Percentiles rank a stretch among this genome's conserved stretches.
phyloP scores from a whole-genome alignment of 768 basidiomycete genomes.

The Amanita pseudoporphyria region DNA sequence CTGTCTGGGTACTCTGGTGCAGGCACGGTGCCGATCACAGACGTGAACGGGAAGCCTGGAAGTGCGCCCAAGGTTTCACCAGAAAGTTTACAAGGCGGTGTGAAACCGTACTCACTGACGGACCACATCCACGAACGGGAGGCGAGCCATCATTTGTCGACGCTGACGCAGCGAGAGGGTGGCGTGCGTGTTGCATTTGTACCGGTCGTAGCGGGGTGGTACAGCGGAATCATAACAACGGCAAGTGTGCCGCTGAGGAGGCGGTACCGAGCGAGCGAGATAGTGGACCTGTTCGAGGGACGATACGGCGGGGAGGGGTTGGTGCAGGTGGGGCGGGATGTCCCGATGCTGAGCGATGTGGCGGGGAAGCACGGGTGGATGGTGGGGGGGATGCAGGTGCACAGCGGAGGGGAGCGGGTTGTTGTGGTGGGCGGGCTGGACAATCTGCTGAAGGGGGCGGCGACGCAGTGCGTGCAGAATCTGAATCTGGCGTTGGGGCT shows the following conservation, averaged over 20 bases:
- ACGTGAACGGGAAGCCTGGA: slow-evolving; percentile 57
- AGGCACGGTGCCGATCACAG: slow-evolving; percentile 70
- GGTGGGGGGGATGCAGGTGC: slow-evolving; percentile 91
- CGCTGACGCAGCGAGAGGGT: slow-evolving; percentile 29
- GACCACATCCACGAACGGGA: slow-evolving; percentile 99
- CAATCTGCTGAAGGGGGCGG: slow-evolving; percentile 95
- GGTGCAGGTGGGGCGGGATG: slow-evolving; percentile 54
- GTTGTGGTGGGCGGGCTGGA: slow-evolving; percentile 96
- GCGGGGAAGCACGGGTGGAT: slow-evolving; percentile 82
- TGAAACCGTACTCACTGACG: slow-evolving; percentile 84
- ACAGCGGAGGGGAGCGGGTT: slow-evolving; percentile 79
- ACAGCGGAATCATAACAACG: slow-evolving; percentile 90
- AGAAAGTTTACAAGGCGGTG: slow-evolving; percentile 61
- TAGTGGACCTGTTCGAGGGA: slow-evolving; percentile 64
- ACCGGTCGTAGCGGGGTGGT: slow-evolving; percentile 88
- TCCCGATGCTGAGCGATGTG: slow-evolving; percentile 67
- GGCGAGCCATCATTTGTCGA: slow-evolving; percentile 74
- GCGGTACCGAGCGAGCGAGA: slow-evolving; percentile 59
- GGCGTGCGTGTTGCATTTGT: slow-evolving; percentile 68
- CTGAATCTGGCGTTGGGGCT: slow-evolving; percentile 75
- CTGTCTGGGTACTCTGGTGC: slow-evolving; percentile 94
- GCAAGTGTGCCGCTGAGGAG: slow-evolving; percentile 71
- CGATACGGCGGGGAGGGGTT: slow-evolving; percentile 72
- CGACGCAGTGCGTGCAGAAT: slow-evolving; percentile 97
- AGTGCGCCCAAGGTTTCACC: slow-evolving; percentile 78